These are phyloP conservation scores for Silene coronaria DNA, from an alignment of 179 eudicot species.

Conservation along the genomic window DNA sequence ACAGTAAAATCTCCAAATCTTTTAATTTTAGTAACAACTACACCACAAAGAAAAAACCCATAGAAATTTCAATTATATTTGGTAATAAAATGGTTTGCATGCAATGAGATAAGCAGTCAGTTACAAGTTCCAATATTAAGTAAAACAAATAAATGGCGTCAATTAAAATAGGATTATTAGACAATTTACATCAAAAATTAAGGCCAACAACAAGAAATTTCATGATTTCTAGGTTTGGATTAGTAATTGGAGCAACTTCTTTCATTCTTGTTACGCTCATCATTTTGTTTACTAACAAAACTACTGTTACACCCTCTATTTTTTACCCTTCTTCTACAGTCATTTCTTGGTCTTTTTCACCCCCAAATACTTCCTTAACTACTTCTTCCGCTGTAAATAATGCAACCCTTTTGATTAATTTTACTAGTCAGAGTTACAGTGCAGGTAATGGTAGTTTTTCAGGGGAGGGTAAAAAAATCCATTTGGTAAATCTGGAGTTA, in stretches of 20 bases:
- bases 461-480: slow-evolving; percentile 15
- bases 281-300: slow-evolving; percentile 30
- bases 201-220: slow-evolving; percentile 36
- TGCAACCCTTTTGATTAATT: slow-evolving; percentile 20
- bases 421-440: slow-evolving; percentile 2
- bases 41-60: background rate
- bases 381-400: slow-evolving; percentile 14
- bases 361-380: too few relatives aligned
- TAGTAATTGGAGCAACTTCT: slow-evolving; percentile 34
- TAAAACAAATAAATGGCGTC: slow-evolving; percentile 36
- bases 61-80: background rate
- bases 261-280: slow-evolving; percentile 33
- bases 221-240: slow-evolving; percentile 42
- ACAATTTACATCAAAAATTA: slow-evolving; percentile 35
- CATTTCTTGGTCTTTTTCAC: slow-evolving; percentile 25
- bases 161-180: slow-evolving; percentile 31
- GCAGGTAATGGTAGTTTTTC: slow-evolving; percentile 15
- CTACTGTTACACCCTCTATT: slow-evolving; percentile 11
- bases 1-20: background rate
- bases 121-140: background rate
- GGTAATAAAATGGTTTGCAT: slow-evolving; percentile 16
- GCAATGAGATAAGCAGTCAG: slow-evolving; percentile 16
- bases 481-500: slow-evolving; percentile 26
- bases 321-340: slow-evolving; percentile 22
- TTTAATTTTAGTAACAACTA: background rate